Evolutionary conservation across 2,329 filamentous ascomycete species (phyloP).

Genomic region (Trichoderma pleuroti): DNA sequence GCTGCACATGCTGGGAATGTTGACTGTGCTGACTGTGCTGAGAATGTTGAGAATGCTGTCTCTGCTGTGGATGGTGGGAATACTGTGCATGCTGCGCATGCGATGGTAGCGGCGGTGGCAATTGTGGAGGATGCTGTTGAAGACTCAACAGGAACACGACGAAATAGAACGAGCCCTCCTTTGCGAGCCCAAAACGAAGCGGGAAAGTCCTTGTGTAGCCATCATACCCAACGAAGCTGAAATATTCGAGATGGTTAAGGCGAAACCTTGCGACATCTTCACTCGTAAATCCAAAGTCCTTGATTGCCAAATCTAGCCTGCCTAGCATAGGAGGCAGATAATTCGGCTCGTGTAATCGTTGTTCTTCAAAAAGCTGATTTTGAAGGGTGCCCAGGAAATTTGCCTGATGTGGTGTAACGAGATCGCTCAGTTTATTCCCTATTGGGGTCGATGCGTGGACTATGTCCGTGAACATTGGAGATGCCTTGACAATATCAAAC

Average conservation of each 20-base stretch:
- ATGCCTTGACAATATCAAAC: constrained; percentile 56
- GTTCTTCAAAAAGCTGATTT: constrained; percentile 54
- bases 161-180: constrained; percentile 60
- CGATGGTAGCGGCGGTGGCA: constrained; percentile 27
- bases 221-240: constrained; percentile 52
- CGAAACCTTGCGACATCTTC: constrained; percentile 53
- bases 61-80: constrained; percentile 20
- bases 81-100: background rate
- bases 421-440: constrained; percentile 51
- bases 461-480: constrained; percentile 52
- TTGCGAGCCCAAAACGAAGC: constrained; percentile 55
- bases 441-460: constrained; percentile 47
- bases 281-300: constrained; percentile 49
- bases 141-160: constrained; percentile 49
- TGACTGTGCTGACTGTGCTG: background rate
- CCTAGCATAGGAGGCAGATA: constrained; percentile 63
- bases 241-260: constrained; percentile 51
- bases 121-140: constrained; percentile 39
- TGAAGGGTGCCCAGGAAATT: constrained; percentile 51
- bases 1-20: too few species aligned
- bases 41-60: background rate
- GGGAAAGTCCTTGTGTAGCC: constrained; percentile 49
- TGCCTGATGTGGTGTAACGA: constrained; percentile 50
- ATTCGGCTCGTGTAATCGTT: constrained; percentile 55
- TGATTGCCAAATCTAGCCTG: constrained; percentile 53